Evolutionary conservation across 1,139 yeast genomes (phyloP).

Genomic region (Kluyveromyces sp.): DNA sequence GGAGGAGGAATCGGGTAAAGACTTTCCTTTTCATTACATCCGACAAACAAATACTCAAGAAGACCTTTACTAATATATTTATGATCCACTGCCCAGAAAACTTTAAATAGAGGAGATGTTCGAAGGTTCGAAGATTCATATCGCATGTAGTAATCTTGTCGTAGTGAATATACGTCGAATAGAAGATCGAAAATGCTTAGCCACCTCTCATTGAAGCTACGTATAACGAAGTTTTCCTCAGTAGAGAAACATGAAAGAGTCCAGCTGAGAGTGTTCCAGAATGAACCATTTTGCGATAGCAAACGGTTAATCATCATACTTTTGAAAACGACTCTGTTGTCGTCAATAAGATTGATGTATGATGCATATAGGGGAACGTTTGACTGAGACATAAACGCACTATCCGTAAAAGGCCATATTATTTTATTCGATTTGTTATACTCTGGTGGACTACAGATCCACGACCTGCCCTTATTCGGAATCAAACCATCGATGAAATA

Average conservation of each 20-base stretch:
- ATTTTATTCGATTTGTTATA: background rate
- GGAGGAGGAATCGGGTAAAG: constrained; percentile 4
- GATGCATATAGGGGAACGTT: constrained; percentile 17
- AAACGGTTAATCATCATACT: constrained; percentile 14
- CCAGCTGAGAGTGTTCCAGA: constrained; percentile 24
- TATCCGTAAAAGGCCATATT: background rate
- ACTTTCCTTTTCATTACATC: constrained; percentile 10
- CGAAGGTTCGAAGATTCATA: constrained; percentile 7
- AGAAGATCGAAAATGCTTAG: constrained; percentile 19
- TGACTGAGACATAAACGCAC: background rate
- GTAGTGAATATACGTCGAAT: constrained; percentile 17
- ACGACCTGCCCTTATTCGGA: constrained; percentile 6
- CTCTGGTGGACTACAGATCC: constrained; percentile 4
- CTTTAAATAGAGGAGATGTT: constrained; percentile 10
- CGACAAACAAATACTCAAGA: constrained; percentile 19
- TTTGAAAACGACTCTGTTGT: constrained; percentile 16
- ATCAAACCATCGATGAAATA: constrained; percentile 16
- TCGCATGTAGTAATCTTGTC: constrained; percentile 17
- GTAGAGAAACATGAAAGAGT: constrained; percentile 18
- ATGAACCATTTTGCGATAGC: constrained; percentile 19
- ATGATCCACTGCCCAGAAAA: background rate
- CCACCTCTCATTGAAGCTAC: constrained; percentile 21
- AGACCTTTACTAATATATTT: background rate
- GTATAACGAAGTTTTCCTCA: constrained; percentile 12
- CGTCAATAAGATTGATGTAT: constrained; percentile 21